Conservation (phyloP, 2,329 filamentous ascomycete species). For the Fonsecaea nubica region DNA sequence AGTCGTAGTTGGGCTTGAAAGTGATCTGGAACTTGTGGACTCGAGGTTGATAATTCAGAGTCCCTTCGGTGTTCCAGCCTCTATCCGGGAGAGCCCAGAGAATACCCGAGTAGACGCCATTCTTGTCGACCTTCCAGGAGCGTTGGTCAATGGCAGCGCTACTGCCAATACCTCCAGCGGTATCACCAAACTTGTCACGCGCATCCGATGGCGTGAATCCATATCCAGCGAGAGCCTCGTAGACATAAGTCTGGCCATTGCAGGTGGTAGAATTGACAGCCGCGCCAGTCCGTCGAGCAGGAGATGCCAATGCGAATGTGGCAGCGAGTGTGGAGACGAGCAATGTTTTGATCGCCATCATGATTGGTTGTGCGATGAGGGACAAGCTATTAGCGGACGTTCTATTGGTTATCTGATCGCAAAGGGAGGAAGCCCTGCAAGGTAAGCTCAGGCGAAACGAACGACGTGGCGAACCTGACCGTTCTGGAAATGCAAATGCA, state of each 20-base stretch:
- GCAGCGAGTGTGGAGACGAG: slow-evolving; percentile 26
- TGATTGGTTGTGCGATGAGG: slow-evolving; percentile 13
- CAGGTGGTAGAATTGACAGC: slow-evolving; percentile 60
- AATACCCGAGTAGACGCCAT: slow-evolving; percentile 64
- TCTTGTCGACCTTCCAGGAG: slow-evolving; percentile 61
- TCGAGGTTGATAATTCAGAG: slow-evolving; percentile 70
- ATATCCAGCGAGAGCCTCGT: slow-evolving; percentile 71
- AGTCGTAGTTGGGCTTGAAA: slow-evolving; percentile 60
- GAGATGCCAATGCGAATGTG: slow-evolving; percentile 27
- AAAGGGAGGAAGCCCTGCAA: not conserved
- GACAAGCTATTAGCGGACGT: not conserved
- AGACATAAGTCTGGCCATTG: slow-evolving; percentile 68
- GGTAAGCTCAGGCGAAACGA: slow-evolving; percentile 25
- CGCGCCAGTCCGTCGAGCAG: slow-evolving; percentile 17
- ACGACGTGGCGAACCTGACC: slow-evolving; percentile 16
- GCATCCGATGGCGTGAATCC: slow-evolving; percentile 65
- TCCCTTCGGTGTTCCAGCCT: slow-evolving; percentile 76
- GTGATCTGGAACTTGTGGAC: slow-evolving; percentile 71
- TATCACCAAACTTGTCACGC: slow-evolving; percentile 72
- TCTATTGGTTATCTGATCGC: slow-evolving; percentile 8
- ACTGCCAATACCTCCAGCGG: slow-evolving; percentile 70
- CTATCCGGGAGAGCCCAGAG: slow-evolving; percentile 71
- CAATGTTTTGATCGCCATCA: slow-evolving; percentile 24
- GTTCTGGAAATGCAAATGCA: not conserved
- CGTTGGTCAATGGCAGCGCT: slow-evolving; percentile 67